Conservation (phyloP, 75 land plant genomes). For the Sequoia sempervirens region DNA sequence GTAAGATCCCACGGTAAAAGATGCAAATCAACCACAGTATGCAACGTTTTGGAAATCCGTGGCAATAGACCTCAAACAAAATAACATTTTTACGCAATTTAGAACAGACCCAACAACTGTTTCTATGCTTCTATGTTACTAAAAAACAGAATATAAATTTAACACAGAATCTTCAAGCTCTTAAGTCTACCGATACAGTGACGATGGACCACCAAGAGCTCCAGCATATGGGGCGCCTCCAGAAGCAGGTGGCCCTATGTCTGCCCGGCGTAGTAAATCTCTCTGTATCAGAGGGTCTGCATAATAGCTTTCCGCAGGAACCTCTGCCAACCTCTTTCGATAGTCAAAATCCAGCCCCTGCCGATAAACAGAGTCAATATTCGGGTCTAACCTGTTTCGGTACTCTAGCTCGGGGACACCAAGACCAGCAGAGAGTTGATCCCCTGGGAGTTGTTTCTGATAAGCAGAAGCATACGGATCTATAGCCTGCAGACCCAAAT, state of each 20-base stretch:
- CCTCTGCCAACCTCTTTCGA: neutral
- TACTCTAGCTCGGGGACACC: neutral
- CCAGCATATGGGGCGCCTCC: neutral
- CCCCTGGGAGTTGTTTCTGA: neutral
- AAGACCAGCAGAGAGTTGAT: neutral
- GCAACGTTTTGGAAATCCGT: neutral
- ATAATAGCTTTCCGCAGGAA: neutral
- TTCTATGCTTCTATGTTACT: neutral
- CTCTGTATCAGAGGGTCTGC: neutral
- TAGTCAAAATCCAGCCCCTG: neutral
- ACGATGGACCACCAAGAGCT: neutral
- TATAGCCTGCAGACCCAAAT: neutral
- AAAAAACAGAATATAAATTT: neutral
- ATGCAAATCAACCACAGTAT: neutral
- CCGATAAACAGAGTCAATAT: neutral
- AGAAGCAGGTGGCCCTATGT: neutral
- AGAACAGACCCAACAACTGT: neutral
- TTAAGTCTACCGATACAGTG: neutral
- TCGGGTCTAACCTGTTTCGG: neutral
- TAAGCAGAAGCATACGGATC: neutral
- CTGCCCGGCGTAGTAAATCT: neutral
- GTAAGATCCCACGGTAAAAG: neutral
- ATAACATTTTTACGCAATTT: neutral
- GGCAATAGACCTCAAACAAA: neutral
- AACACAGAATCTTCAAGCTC: neutral